Evolutionary conservation across 768 basidiomycete species (phyloP).

Genomic region (Phylloporus sp.): DNA sequence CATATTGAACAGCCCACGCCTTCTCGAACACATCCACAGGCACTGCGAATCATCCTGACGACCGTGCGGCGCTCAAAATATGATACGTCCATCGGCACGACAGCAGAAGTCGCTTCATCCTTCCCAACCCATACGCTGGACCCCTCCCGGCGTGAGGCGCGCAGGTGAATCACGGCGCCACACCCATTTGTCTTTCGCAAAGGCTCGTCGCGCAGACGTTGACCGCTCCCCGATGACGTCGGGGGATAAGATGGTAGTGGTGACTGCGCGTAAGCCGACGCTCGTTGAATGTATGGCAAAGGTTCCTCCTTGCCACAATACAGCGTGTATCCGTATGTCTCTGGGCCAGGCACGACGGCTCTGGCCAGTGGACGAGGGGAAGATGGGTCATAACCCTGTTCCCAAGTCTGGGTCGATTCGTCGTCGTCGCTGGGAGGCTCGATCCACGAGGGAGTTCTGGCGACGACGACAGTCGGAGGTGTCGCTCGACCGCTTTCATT

Average conservation of each 20-base stretch:
- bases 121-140: conserved; percentile 57
- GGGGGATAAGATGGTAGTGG: conserved; percentile 34
- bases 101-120: conserved; percentile 44
- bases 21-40: conserved; percentile 64
- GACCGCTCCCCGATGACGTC: conserved; percentile 18
- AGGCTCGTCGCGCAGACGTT: conserved; percentile 4
- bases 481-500: conserved; percentile 22
- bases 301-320: conserved; percentile 39
- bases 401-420: conserved; percentile 31
- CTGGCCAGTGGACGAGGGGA: conserved; percentile 21
- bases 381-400: conserved; percentile 30
- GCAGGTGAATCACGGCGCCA: conserved; percentile 54
- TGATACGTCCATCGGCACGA: conserved; percentile 50
- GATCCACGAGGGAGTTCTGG: conserved; percentile 32
- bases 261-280: conserved; percentile 30
- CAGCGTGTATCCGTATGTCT: conserved; percentile 31
- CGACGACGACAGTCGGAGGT: conserved; percentile 26
- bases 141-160: conserved; percentile 48
- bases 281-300: conserved; percentile 3
- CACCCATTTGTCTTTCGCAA: conserved; percentile 47
- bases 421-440: conserved; percentile 31
- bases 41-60: conserved; percentile 46
- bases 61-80: conserved; percentile 53
- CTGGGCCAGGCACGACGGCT: conserved; percentile 12
- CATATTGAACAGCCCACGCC: conserved; percentile 63